A percentile compares a stretch with the other conserved stretches of the same genome.
phyloP scores from a whole-genome alignment of 371 early-diverging fungal genomes.

The Mucor plumbeus region DNA sequence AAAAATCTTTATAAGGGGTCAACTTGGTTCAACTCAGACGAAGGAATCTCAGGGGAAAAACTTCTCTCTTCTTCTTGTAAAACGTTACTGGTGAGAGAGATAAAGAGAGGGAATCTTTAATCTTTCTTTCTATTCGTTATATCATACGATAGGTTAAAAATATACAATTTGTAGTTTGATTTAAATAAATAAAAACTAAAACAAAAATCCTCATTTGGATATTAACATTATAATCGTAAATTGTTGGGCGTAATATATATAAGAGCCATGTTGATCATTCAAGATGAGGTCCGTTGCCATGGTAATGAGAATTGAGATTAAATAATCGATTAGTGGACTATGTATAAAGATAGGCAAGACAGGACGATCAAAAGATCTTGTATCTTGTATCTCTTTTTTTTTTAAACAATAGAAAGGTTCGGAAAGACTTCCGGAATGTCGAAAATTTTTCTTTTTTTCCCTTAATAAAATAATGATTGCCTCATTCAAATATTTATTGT shows the following conservation, averaged over 20 bases:
- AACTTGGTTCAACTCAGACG: slow-evolving; percentile 1
- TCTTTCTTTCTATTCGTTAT: not conserved
- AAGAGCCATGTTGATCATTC: too few relatives aligned
- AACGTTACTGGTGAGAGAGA: not conserved
- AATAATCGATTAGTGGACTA: not conserved
- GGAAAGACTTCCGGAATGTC: slow-evolving; percentile 2
- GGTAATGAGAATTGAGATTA: not conserved
- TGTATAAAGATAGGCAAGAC: not conserved
- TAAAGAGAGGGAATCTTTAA: not conserved
- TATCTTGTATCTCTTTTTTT: too few relatives aligned
- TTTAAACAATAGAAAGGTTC: slow-evolving; percentile 1
- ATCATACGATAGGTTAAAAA: too few relatives aligned
- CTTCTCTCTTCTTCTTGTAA: not conserved
- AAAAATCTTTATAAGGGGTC: not conserved
- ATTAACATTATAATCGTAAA: too few relatives aligned
- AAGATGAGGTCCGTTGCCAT: not conserved
- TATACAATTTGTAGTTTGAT: too few relatives aligned
- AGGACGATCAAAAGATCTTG: not conserved
- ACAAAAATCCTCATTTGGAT: too few relatives aligned
- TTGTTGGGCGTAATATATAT: too few relatives aligned
- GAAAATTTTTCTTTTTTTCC: not conserved
- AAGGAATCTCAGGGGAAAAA: slow-evolving; percentile 9
- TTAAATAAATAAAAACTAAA: too few relatives aligned
- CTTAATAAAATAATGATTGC: not conserved
- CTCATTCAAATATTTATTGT: not conserved